These are phyloP conservation scores for Suillus tomentosus DNA, from an alignment of 768 basidiomycete genomes.

Conservation along the genomic window DNA sequence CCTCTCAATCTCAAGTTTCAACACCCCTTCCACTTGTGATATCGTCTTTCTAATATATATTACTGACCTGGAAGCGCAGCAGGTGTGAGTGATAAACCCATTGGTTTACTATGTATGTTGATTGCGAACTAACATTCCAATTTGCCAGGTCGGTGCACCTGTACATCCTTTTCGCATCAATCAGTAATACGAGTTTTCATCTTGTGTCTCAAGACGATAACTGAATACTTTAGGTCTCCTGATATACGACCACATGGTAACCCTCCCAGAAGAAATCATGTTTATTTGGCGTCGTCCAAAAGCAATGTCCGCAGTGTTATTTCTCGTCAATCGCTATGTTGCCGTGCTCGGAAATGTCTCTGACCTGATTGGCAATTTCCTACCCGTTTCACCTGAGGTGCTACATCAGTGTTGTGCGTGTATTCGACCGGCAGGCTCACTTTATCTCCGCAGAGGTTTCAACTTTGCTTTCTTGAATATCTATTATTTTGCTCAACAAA, in stretches of 20 bases:
- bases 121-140: not conserved
- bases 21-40: not conserved
- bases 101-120: no score
- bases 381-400: conserved; percentile 11
- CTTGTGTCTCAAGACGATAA: no score
- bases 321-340: conserved; percentile 53
- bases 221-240: conserved; percentile 23
- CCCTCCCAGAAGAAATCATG: conserved; percentile 39
- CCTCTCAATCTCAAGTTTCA: not conserved
- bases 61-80: not conserved
- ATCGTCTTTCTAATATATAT: not conserved
- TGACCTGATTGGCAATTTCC: conserved; percentile 32
- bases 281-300: conserved; percentile 48
- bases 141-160: conserved; percentile 7
- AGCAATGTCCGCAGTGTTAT: conserved; percentile 41
- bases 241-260: conserved; percentile 33
- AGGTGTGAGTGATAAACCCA: not conserved
- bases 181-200: not conserved
- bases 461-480: not conserved
- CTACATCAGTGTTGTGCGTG: not conserved
- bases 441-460: conserved; percentile 11
- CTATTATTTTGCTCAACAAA: not conserved
- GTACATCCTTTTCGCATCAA: not conserved
- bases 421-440: not conserved
- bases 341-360: conserved; percentile 42